phyloP scores from a whole-genome alignment of 768 basidiomycete genomes.

The Hortiboletus campestris region DNA sequence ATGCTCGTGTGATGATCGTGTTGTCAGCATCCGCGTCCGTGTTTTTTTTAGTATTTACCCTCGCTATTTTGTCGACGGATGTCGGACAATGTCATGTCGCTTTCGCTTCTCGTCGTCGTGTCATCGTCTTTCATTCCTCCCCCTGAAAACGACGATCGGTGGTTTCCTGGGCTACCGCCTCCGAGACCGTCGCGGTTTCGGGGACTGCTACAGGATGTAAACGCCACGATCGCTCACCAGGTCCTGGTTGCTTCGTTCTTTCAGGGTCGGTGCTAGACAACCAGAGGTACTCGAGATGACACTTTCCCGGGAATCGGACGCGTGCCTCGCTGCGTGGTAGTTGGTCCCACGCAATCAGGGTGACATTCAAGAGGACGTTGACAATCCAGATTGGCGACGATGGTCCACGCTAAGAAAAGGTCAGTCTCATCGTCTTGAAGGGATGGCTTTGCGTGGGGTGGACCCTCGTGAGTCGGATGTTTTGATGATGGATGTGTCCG shows the following conservation, averaged over 20 bases:
- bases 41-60: too few species aligned
- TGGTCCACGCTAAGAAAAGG: too few species aligned
- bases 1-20: background rate
- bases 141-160: background rate
- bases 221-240: too few species aligned
- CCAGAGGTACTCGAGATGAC: too few species aligned
- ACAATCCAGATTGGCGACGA: background rate
- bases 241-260: too few species aligned
- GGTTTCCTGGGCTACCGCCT: background rate
- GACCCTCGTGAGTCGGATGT: too few species aligned
- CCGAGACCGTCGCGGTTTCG: background rate
- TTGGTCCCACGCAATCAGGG: conserved; percentile 2
- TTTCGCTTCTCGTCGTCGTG: background rate
- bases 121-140: background rate
- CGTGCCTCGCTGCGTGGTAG: background rate
- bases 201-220: background rate
- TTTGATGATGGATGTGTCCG: too few species aligned
- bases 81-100: background rate
- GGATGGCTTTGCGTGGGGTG: too few species aligned
- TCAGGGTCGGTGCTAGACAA: too few species aligned
- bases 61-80: background rate
- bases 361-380: background rate
- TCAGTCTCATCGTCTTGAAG: too few species aligned
- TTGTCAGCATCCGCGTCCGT: too few species aligned
- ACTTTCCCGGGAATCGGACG: background rate